phyloP scores from a whole-genome alignment of 768 basidiomycete species.

The Astraeus odoratus region DNA sequence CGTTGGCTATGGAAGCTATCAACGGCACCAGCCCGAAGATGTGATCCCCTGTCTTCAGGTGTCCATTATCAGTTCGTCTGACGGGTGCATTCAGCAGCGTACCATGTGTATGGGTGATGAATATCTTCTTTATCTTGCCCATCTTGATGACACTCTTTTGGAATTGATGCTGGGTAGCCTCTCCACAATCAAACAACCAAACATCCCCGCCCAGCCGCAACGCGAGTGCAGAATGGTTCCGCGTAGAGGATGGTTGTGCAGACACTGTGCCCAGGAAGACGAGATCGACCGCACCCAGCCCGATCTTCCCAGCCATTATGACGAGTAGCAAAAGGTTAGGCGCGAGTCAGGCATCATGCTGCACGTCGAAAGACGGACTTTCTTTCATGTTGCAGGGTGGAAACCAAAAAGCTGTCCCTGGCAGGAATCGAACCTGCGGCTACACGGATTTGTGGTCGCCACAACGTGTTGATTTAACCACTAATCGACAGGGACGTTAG shows the following conservation, averaged over 20 bases:
- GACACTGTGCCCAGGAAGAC: conserved; percentile 81
- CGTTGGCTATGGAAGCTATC: conserved; percentile 64
- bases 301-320: conserved; percentile 6
- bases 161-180: conserved; percentile 74
- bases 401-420: conserved; percentile 29
- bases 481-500: conserved; percentile 35
- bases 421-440: conserved; percentile 35
- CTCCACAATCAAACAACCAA: conserved; percentile 84
- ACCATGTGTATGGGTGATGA: conserved; percentile 90
- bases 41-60: conserved; percentile 57
- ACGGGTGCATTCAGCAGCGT: background rate
- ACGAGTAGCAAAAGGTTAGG: background rate
- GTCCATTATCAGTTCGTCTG: conserved; percentile 1
- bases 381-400: too few relatives aligned
- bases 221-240: conserved; percentile 72
- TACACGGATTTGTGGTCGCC: conserved; percentile 29
- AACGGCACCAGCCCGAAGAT: conserved; percentile 71
- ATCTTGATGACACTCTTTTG: conserved; percentile 70
- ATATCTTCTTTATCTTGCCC: conserved; percentile 75
- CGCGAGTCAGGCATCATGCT: too few relatives aligned
- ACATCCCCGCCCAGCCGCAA: conserved; percentile 61
- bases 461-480: conserved; percentile 39
- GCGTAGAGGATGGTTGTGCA: conserved; percentile 70
- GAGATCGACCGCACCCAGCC: conserved; percentile 38
- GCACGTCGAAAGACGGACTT: too few relatives aligned